Conservation (phyloP, 2,329 filamentous ascomycete genomes). For the Lithohypha guttulata region DNA sequence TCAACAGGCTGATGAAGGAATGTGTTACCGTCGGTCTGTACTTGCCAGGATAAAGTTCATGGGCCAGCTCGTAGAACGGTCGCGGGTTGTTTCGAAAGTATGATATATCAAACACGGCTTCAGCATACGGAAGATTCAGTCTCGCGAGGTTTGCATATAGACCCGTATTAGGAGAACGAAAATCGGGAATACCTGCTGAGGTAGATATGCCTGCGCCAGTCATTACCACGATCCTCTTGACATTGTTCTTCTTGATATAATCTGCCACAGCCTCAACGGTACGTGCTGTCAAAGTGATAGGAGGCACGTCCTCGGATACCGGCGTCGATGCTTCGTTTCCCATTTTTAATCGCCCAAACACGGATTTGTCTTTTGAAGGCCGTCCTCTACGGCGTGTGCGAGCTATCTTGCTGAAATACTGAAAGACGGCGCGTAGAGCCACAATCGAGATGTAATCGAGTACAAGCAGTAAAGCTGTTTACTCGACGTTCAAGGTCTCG, state of each 20-base stretch:
- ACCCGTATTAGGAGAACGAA: constrained; percentile 83
- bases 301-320: constrained; percentile 52
- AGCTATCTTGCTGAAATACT: constrained; percentile 6
- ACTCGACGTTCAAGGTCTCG: no score
- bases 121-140: constrained; percentile 74
- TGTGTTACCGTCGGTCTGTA: constrained; percentile 85
- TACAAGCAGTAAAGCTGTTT: no score
- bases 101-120: constrained; percentile 86
- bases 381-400: constrained; percentile 15
- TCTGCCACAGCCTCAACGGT: constrained; percentile 66
- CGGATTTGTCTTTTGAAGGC: constrained; percentile 18
- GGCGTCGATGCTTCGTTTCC: constrained; percentile 69
- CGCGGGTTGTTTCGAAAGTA: constrained; percentile 77
- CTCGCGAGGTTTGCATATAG: constrained; percentile 85
- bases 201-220: constrained; percentile 71
- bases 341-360: constrained; percentile 48
- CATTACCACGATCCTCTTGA: constrained; percentile 69
- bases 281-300: constrained; percentile 56
- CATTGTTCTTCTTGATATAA: constrained; percentile 60
- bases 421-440: background rate
- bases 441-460: no score
- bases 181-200: constrained; percentile 70
- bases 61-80: constrained; percentile 86
- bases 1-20: constrained; percentile 72
- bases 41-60: constrained; percentile 82